Base-by-base conservation (phyloP, 495 filamentous ascomycete genomes). In the Hyaloscypha hepaticicola region DNA sequence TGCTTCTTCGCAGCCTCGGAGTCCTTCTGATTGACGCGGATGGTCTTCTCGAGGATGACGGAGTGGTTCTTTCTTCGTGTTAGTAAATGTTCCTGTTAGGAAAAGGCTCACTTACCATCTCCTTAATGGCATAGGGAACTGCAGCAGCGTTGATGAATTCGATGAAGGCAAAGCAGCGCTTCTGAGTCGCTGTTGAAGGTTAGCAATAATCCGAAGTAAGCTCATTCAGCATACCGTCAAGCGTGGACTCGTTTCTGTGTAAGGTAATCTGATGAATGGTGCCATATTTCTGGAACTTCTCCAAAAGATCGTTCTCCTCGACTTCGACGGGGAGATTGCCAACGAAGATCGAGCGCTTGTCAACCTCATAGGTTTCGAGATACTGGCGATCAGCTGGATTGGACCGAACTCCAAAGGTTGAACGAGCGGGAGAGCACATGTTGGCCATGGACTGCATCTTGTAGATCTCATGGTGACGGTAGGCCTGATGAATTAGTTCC, bases 161-260 rank as follows among this genome's bases (percentile, higher is more conserved):
- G 34, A 87, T 73, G 59, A 87, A 87, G 6, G 78, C 84, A 66
- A 86, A 87, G n/a, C 65, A 68, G 6, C 73, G 75, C 4, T 72
- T 66, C 22, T 70, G 66, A 12, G 74, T 24, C 55, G 67, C 66
- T 72, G 64, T 72, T 28, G 53, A 45, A 38, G 31, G 58, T 29
- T 6, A 50, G 27, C 49, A 55, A 45, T 31, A 28, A 29, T 24
- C 8, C 27, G 28, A 50, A 6, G 31, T 49, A 3, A 2, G 52
- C 38, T 33, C 50, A 62, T 33, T 52, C 19, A 55, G 21, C 75
- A 65, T 69, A 81, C 77, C 66, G 49, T 65, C 69, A 48, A 70
- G 25, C 9, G 60, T 63, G n/a, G 76, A 76, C 34, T 33, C n/a
- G 49, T 58, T 70, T 33, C 64, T 72, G 51, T 82, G 65, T n/a